phyloP scores from a whole-genome alignment of 2,329 filamentous ascomycete genomes.

The Phaeomoniella chlamydospora region DNA sequence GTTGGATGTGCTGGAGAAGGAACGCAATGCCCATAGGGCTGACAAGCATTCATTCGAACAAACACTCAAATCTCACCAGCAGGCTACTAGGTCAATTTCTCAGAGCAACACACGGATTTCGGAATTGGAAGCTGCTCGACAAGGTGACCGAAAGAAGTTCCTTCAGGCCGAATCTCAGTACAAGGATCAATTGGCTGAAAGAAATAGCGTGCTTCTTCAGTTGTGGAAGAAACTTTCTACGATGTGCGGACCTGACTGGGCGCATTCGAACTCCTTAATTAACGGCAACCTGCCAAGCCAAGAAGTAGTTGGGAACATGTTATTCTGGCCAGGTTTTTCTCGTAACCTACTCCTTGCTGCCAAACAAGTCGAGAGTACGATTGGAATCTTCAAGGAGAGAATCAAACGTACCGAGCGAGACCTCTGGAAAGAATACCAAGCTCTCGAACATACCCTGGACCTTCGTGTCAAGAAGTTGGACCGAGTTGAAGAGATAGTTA shows the following conservation, averaged over 20 bases:
- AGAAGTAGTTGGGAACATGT: slow-evolving; percentile 71
- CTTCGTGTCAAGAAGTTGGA: slow-evolving; percentile 73
- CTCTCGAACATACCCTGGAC: slow-evolving; percentile 67
- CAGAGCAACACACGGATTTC: slow-evolving; percentile 72
- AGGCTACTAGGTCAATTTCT: slow-evolving; percentile 71
- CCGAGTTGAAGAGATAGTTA: slow-evolving; percentile 53
- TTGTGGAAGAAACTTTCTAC: slow-evolving; percentile 80
- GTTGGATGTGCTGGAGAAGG: slow-evolving; percentile 79
- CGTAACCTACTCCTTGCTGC: slow-evolving; percentile 79
- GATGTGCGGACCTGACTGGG: slow-evolving; percentile 84
- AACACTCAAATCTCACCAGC: slow-evolving; percentile 73
- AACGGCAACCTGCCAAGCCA: slow-evolving; percentile 75
- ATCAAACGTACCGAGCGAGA: slow-evolving; percentile 80
- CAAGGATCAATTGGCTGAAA: slow-evolving; percentile 75
- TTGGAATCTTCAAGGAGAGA: slow-evolving; percentile 62
- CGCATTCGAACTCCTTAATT: slow-evolving; percentile 75
- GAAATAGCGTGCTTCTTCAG: slow-evolving; percentile 75
- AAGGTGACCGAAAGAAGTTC: slow-evolving; percentile 64
- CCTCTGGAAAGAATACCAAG: slow-evolving; percentile 80
- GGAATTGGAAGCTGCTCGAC: slow-evolving; percentile 71
- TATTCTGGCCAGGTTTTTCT: slow-evolving; percentile 64
- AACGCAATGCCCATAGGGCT: slow-evolving; percentile 68
- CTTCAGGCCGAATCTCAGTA: slow-evolving; percentile 62
- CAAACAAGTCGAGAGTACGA: slow-evolving; percentile 70
- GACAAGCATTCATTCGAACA: slow-evolving; percentile 82